These are phyloP conservation scores for Solanum corneliomulleri DNA, from an alignment of 257 asterid species.

Conservation along the genomic window DNA sequence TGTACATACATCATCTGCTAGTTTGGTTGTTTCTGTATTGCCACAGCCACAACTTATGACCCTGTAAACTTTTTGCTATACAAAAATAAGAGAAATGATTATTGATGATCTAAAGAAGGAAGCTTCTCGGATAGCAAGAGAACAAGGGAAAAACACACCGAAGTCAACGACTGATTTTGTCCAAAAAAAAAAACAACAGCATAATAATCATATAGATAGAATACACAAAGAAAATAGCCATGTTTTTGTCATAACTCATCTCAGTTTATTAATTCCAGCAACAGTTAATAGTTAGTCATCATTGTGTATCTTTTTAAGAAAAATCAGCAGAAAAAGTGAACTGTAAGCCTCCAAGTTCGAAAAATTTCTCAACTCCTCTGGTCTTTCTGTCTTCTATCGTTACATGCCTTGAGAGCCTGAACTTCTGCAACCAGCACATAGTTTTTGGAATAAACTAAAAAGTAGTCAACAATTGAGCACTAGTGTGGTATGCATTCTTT, in stretches of 20 bases:
- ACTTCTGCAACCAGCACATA: conserved; percentile 37
- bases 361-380: conserved; percentile 1
- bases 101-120: not conserved
- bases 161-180: too few species aligned
- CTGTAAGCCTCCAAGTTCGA: not conserved
- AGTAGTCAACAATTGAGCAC: not conserved
- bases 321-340: not conserved
- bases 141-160: too few species aligned
- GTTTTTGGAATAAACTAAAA: not conserved
- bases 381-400: conserved; percentile 33
- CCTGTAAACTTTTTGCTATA: too few species aligned
- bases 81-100: not conserved
- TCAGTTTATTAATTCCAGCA: not conserved
- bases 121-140: too few species aligned
- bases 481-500: not conserved
- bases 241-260: not conserved
- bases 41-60: too few species aligned
- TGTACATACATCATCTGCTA: too few species aligned
- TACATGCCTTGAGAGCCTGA: conserved; percentile 61
- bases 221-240: not conserved
- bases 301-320: not conserved
- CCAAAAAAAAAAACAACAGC: not conserved
- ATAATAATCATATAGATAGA: not conserved
- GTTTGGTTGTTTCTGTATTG: too few species aligned
- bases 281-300: not conserved